These are phyloP conservation scores for Aschersonia sp. DNA, from an alignment of 2,329 filamentous ascomycete species.

Conservation along the genomic window DNA sequence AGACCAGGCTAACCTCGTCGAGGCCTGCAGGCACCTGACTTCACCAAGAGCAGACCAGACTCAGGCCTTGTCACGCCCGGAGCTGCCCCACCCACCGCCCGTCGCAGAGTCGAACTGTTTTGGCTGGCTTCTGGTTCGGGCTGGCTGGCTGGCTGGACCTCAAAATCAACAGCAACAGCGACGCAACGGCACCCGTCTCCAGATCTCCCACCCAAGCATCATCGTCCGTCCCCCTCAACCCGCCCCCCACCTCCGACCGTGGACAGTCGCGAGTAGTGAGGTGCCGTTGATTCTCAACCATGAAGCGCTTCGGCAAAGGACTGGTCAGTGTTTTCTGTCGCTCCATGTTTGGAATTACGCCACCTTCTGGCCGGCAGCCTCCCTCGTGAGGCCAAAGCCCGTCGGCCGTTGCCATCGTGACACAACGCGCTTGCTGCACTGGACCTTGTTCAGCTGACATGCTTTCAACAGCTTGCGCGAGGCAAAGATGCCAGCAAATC, in stretches of 20 bases:
- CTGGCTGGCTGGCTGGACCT: background rate
- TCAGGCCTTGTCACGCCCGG: too few relatives aligned
- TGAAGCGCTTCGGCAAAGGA: slow-evolving; percentile 97
- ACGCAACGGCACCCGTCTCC: background rate
- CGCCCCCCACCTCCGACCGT: slow-evolving; percentile 2
- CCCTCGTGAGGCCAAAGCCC: background rate
- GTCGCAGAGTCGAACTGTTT: too few relatives aligned
- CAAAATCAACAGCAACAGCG: slow-evolving; percentile 1
- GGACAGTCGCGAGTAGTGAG: slow-evolving; percentile 3
- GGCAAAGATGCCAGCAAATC: slow-evolving; percentile 80
- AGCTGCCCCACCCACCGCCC: too few relatives aligned
- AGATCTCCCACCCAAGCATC: background rate
- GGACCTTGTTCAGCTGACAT: background rate
- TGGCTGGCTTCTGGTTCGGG: too few relatives aligned
- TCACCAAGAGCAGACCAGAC: too few relatives aligned
- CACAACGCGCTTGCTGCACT: slow-evolving; percentile 1
- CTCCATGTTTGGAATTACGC: slow-evolving; percentile 1
- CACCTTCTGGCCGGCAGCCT: background rate
- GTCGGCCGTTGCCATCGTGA: background rate
- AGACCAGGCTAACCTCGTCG: too few relatives aligned
- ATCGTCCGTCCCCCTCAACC: background rate
- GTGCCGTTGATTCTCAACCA: slow-evolving; percentile 34
- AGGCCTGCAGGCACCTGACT: too few relatives aligned
- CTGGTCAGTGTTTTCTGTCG: slow-evolving; percentile 27
- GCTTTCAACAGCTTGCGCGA: slow-evolving; percentile 61